phyloP scores from a whole-genome alignment of 805 yeast species.

The Wickerhamomyces canadensis region DNA sequence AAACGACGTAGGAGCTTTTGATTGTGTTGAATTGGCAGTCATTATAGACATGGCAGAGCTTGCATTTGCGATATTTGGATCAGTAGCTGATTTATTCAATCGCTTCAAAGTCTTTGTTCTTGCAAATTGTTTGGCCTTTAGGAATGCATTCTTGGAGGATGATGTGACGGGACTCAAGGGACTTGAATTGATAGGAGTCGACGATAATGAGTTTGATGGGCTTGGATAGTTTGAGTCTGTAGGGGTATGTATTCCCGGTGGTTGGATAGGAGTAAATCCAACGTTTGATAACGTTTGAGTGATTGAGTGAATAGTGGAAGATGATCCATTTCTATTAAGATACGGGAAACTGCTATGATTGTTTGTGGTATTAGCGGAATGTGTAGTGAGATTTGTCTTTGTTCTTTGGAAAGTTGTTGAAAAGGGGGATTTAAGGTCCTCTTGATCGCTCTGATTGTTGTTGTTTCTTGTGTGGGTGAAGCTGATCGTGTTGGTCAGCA shows the following conservation, averaged over 20 bases:
- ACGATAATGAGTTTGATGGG: too few species aligned
- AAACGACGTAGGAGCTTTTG: slow-evolving; percentile 15
- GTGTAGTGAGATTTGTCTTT: slow-evolving; percentile 1
- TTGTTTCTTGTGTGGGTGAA: slow-evolving; percentile 20
- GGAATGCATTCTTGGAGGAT: slow-evolving; percentile 15
- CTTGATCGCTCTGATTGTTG: slow-evolving; percentile 3
- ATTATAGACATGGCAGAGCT: background rate
- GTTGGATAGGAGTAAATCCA: slow-evolving; percentile 13
- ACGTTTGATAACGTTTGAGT: slow-evolving; percentile 22
- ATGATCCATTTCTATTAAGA: slow-evolving; percentile 16
- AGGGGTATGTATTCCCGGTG: background rate
- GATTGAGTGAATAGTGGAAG: slow-evolving; percentile 20
- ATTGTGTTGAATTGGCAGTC: background rate
- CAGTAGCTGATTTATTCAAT: slow-evolving; percentile 9
- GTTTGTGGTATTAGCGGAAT: slow-evolving; percentile 1
- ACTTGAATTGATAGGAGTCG: background rate
- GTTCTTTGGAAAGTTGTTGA: slow-evolving; percentile 1
- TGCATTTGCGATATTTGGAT: background rate
- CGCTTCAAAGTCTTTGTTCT: slow-evolving; percentile 20
- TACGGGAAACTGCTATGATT: slow-evolving; percentile 10
- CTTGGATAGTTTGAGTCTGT: background rate
- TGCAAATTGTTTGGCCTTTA: slow-evolving; percentile 23
- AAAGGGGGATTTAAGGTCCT: background rate
- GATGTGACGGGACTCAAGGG: slow-evolving; percentile 12
- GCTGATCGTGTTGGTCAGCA: slow-evolving; percentile 23